Evolutionary conservation across 805 yeast genomes (phyloP).

Genomic region (Suhomyces kilbournensis): DNA sequence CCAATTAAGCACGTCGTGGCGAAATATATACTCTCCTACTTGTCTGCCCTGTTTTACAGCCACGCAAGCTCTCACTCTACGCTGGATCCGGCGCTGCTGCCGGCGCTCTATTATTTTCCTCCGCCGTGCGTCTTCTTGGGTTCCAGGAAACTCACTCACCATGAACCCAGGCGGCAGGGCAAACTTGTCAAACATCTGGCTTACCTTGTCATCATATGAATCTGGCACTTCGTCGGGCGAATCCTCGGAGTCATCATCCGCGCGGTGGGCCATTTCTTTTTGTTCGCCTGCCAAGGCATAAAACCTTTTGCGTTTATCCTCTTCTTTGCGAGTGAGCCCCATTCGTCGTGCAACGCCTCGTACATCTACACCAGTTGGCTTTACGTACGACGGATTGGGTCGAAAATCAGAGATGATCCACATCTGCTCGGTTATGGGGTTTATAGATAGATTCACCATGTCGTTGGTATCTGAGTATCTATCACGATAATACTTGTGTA

Average conservation of each 20-base stretch:
- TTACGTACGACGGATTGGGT: constrained; percentile 23
- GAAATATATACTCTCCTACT: constrained; percentile 32
- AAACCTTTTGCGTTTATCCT: constrained; percentile 12
- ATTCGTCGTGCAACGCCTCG: constrained; percentile 10
- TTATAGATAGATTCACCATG: constrained; percentile 23
- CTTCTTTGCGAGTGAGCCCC: constrained; percentile 15
- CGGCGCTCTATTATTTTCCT: constrained; percentile 17
- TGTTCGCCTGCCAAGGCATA: constrained; percentile 7
- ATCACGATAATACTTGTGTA: constrained; percentile 21
- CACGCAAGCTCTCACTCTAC: constrained; percentile 27
- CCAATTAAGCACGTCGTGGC: constrained; percentile 27
- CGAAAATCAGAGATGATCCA: constrained; percentile 39
- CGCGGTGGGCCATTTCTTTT: background rate
- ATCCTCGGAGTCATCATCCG: background rate
- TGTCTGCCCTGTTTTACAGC: constrained; percentile 14
- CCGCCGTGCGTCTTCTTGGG: constrained; percentile 28
- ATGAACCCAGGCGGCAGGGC: constrained; percentile 42
- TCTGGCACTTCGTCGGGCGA: background rate
- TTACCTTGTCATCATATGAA: constrained; percentile 17
- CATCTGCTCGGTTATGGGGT: constrained; percentile 35
- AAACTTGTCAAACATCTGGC: constrained; percentile 35
- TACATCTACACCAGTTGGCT: constrained; percentile 3
- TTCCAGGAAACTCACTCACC: constrained; percentile 35
- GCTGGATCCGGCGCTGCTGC: constrained; percentile 23
- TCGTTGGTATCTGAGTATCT: constrained; percentile 16